These are phyloP conservation scores for Thamnidium elegans DNA, from an alignment of 192 early-diverging fungal species.

Conservation along the genomic window DNA sequence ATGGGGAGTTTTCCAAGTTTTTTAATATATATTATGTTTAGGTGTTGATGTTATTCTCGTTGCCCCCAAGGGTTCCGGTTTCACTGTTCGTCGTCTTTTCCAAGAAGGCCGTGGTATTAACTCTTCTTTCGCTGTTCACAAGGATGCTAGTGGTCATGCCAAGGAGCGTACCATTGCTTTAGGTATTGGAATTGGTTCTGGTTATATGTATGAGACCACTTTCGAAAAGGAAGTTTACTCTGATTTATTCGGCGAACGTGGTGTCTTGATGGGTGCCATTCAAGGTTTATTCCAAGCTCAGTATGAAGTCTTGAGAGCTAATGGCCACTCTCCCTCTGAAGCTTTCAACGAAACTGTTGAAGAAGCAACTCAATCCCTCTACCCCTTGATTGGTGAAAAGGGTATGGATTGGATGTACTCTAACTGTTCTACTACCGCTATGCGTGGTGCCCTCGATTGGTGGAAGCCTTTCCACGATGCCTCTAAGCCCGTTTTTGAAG, in stretches of 20 bases:
- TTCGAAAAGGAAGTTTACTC: conserved; percentile 97
- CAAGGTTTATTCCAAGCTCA: conserved; percentile 95
- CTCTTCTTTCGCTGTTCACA: conserved; percentile 92
- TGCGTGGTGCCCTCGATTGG: conserved; percentile 97
- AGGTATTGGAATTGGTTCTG: conserved; percentile 92
- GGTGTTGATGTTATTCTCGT: conserved; percentile 95
- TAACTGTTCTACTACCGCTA: conserved; percentile 95
- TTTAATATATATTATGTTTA: conserved; percentile 2
- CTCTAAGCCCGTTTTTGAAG: conserved; percentile 91
- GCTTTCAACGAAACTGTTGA: conserved; percentile 99
- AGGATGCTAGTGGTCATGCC: conserved; percentile 92
- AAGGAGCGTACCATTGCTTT: conserved; percentile 89
- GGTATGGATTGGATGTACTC: conserved; percentile 98
- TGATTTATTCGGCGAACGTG: conserved; percentile 95
- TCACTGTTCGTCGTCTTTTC: conserved; percentile 94
- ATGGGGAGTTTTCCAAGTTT: not conserved
- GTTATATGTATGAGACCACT: conserved; percentile 97
- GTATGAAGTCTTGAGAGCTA: conserved; percentile 91
- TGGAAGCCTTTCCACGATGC: conserved; percentile 88
- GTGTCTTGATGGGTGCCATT: conserved; percentile 97
- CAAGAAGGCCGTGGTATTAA: conserved; percentile 96
- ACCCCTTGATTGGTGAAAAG: conserved; percentile 92
- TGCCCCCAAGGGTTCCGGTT: conserved; percentile 94
- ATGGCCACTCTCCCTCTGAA: conserved; percentile 93
- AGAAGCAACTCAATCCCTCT: conserved; percentile 97